Evolutionary conservation across 345 rosid species (phyloP).

Genomic region (Dipteronia sinensis): DNA sequence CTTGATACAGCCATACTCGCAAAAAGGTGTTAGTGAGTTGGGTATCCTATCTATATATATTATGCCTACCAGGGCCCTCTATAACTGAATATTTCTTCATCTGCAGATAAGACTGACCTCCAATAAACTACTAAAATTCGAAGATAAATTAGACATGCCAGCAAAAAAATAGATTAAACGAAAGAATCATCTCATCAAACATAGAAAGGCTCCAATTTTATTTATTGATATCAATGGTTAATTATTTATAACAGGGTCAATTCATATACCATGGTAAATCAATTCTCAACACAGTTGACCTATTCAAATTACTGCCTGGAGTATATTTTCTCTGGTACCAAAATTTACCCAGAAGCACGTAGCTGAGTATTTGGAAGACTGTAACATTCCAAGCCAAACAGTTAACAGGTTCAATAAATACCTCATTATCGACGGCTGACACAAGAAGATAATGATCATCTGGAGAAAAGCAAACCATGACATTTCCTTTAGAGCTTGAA

Average conservation of each 20-base stretch:
- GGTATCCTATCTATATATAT: background rate
- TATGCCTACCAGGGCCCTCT: background rate
- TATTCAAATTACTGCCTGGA: background rate
- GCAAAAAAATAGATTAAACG: background rate
- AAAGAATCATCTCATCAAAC: background rate
- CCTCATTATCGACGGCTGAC: conserved; percentile 99
- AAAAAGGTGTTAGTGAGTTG: background rate
- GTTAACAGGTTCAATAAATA: conserved; percentile 27
- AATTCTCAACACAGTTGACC: conserved; percentile 3
- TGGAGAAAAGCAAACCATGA: conserved; percentile 98
- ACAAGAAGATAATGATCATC: conserved; percentile 95
- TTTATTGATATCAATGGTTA: background rate
- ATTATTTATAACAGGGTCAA: background rate
- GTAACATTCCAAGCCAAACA: conserved; percentile 12
- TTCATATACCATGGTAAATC: background rate
- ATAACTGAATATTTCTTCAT: background rate
- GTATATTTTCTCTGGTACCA: background rate
- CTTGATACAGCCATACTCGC: background rate
- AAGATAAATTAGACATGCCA: background rate
- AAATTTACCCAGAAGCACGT: conserved; percentile 9
- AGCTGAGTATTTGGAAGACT: conserved; percentile 1
- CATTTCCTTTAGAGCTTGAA: conserved; percentile 86
- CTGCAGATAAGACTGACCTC: background rate
- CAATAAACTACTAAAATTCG: background rate
- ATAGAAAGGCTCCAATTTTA: background rate